A percentile compares a stretch with the other conserved stretches of the same genome.
Conservation (phyloP, 2,329 filamentous ascomycete genomes). For the Penicillium capsulatum region DNA sequence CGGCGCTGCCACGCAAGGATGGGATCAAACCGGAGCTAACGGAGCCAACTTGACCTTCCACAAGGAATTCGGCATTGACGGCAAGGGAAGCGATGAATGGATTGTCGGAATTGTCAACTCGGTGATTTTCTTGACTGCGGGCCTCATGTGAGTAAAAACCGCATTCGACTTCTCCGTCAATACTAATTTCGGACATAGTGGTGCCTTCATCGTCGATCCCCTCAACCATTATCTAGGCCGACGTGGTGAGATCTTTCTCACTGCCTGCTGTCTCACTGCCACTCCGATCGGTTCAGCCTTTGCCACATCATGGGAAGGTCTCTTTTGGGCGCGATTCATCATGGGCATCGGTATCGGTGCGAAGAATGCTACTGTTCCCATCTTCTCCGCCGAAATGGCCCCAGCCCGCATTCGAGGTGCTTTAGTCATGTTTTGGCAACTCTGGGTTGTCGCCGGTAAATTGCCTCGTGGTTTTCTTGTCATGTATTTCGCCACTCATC, state of each 20-base stretch:
- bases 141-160: slow-evolving; percentile 9
- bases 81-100: slow-evolving; percentile 28
- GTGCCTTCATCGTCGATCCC: slow-evolving; percentile 25
- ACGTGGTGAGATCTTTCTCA: slow-evolving; percentile 17
- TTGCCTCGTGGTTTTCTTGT: slow-evolving; percentile 34
- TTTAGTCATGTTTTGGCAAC: slow-evolving; percentile 54
- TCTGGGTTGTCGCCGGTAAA: slow-evolving; percentile 39
- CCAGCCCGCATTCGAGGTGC: slow-evolving; percentile 53
- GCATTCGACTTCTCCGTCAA: too few relatives aligned
- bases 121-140: slow-evolving; percentile 23
- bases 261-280: slow-evolving; percentile 16
- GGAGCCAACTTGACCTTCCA: slow-evolving; percentile 45
- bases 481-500: too few relatives aligned
- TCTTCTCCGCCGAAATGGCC: slow-evolving; percentile 53
- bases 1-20: slow-evolving; percentile 19
- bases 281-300: slow-evolving; percentile 16
- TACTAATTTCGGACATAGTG: not conserved
- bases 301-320: slow-evolving; percentile 16
- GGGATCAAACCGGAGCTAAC: slow-evolving; percentile 45
- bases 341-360: slow-evolving; percentile 37
- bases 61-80: slow-evolving; percentile 30
- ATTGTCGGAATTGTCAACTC: slow-evolving; percentile 45
- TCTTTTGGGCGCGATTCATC: slow-evolving; percentile 16
- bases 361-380: slow-evolving; percentile 46
- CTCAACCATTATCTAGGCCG: slow-evolving; percentile 18